A percentile compares a stretch with the other conserved stretches of the same genome.
These are phyloP conservation scores for Corrigiola litoralis DNA, from an alignment of 179 eudicot genomes.

Conservation along the genomic window DNA sequence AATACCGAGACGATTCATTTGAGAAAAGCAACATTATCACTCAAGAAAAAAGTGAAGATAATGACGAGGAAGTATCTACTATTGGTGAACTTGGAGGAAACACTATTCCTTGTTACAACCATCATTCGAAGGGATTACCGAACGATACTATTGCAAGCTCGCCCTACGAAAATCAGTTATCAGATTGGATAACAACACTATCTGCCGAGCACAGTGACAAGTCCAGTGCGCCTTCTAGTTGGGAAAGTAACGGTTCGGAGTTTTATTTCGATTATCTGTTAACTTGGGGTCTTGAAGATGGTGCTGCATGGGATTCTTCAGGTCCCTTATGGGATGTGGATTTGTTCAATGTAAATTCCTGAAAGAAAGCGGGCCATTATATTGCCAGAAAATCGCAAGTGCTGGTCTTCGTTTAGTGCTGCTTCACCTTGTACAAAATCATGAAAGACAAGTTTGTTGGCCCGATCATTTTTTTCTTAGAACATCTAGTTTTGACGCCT, in stretches of 20 bases:
- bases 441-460: too few species aligned
- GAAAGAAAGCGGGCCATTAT: too few species aligned
- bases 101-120: too few species aligned
- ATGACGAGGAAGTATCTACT: too few species aligned
- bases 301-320: background rate
- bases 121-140: background rate
- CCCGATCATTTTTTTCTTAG: too few species aligned
- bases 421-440: too few species aligned
- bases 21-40: background rate
- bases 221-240: too few species aligned
- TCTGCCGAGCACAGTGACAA: background rate
- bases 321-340: conserved; percentile 5
- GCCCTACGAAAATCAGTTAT: background rate
- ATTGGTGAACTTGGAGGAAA: too few species aligned
- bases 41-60: background rate
- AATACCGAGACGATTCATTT: background rate
- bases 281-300: background rate
- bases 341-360: conserved; percentile 7
- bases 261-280: background rate
- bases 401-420: too few species aligned
- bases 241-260: too few species aligned
- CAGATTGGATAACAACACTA: background rate
- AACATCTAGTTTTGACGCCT: too few species aligned
- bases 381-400: too few species aligned
- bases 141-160: background rate